These are phyloP conservation scores for Pholiota conissans DNA, from an alignment of 768 basidiomycete species.

Conservation along the genomic window DNA sequence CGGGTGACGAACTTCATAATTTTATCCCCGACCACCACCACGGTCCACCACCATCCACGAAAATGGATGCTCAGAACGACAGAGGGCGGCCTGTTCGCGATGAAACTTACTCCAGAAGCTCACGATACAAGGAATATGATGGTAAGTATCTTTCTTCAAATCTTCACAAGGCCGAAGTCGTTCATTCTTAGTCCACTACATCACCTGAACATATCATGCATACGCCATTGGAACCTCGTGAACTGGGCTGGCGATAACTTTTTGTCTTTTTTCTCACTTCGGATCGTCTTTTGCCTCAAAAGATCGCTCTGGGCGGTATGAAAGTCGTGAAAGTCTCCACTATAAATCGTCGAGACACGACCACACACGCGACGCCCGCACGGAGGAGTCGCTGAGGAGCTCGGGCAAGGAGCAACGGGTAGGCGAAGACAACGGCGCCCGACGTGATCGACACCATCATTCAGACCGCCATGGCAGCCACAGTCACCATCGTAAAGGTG, in stretches of 20 bases:
- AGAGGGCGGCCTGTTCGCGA: not conserved
- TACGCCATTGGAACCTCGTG: not conserved
- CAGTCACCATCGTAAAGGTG: not conserved
- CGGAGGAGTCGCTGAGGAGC: not conserved
- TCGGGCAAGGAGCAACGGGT: not conserved
- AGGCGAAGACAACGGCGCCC: not conserved
- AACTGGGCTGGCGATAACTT: not conserved
- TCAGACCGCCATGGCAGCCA: not conserved
- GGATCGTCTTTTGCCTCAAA: not conserved
- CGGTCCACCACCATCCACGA: not conserved
- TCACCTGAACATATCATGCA: not conserved
- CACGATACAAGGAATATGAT: not conserved
- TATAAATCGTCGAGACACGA: not conserved
- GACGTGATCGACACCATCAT: not conserved
- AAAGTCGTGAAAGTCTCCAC: not conserved
- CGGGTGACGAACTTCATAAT: not conserved
- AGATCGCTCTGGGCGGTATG: not conserved
- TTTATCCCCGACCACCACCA: not conserved
- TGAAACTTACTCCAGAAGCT: not conserved
- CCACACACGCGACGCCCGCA: not conserved
- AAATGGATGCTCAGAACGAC: not conserved
- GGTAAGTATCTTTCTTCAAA: conserved; percentile 1
- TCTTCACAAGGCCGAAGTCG: not conserved
- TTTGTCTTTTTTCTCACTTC: too few relatives aligned
- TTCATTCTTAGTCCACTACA: conserved; percentile 8